These are phyloP conservation scores for Trebouxia gelatinosa DNA, from an alignment of 163 green algal genomes.

Conservation along the genomic window DNA sequence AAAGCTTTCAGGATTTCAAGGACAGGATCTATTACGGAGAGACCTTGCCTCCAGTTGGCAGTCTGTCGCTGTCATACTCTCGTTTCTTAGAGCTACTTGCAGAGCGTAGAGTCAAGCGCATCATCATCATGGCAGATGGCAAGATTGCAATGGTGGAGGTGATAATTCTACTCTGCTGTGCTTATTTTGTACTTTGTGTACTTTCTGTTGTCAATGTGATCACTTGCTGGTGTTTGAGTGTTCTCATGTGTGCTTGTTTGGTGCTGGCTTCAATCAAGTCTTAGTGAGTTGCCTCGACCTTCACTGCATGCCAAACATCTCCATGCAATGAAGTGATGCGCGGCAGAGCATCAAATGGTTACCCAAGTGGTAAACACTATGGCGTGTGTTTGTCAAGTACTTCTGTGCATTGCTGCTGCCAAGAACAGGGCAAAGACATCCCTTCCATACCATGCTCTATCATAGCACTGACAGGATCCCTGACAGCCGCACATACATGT, in stretches of 20 bases:
- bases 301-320: neutral
- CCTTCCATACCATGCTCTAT: no score
- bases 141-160: conserved; percentile 67
- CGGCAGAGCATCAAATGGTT: no score
- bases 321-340: neutral
- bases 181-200: neutral
- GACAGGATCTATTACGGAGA: conserved; percentile 56
- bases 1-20: conserved; percentile 25
- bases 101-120: conserved; percentile 55
- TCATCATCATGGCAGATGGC: conserved; percentile 64
- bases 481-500: no score
- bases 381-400: no score
- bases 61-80: conserved; percentile 48
- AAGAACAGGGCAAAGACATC: no score
- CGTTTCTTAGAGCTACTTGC: conserved; percentile 63
- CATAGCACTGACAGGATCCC: no score
- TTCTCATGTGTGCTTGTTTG: neutral
- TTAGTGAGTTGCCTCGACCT: neutral
- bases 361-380: no score
- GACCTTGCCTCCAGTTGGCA: conserved; percentile 53
- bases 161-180: neutral
- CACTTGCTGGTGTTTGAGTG: neutral
- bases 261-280: neutral
- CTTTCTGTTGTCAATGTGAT: neutral
- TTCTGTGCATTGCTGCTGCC: no score